Percentiles rank a stretch among this genome's conserved stretches.
Evolutionary conservation across 75 land plant species (phyloP).

Genomic region (Cunninghamia lanceolata): DNA sequence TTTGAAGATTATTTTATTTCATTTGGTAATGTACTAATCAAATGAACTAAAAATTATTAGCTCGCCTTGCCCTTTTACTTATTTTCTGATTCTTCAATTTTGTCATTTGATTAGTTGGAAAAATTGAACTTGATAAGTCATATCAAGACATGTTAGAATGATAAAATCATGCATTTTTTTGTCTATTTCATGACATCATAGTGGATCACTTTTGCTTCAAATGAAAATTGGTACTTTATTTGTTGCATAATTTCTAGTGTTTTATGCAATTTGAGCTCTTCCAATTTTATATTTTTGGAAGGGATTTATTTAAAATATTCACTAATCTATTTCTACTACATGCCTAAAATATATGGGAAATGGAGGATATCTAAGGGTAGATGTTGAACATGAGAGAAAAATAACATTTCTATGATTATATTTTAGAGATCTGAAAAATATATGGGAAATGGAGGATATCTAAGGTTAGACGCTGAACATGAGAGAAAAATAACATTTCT

Average conservation of each 20-base stretch:
- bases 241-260: background rate
- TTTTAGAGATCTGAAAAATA: too few species aligned
- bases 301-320: background rate
- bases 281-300: background rate
- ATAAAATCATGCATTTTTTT: too few species aligned
- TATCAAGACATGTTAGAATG: background rate
- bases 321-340: too few species aligned
- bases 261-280: background rate
- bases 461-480: background rate
- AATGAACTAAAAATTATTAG: background rate
- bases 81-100: background rate
- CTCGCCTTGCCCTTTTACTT: background rate
- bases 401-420: too few species aligned
- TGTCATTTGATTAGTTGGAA: background rate
- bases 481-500: background rate
- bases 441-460: background rate
- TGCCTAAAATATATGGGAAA: background rate
- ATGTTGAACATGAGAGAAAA: background rate
- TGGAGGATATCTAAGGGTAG: background rate
- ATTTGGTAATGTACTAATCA: too few species aligned
- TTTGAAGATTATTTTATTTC: background rate
- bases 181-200: background rate
- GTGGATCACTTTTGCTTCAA: background rate
- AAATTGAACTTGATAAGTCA: too few species aligned
- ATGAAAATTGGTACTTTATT: background rate